A percentile compares a stretch with the other conserved stretches of the same genome.
These are phyloP conservation scores for Phaseolus coccineus DNA, from an alignment of 331 rosid genomes.

Conservation along the genomic window DNA sequence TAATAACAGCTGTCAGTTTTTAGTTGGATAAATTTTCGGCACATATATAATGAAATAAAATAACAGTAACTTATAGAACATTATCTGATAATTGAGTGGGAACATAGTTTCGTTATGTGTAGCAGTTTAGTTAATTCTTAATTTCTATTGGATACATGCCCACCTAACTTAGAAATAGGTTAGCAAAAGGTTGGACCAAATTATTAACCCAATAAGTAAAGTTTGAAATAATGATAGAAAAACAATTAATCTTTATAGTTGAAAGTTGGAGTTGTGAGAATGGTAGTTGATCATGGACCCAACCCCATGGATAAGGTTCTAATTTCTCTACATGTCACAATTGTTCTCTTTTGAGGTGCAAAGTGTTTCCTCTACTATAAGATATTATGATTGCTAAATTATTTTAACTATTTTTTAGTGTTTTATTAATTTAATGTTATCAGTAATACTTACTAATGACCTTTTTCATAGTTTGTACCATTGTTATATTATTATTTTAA, in stretches of 20 bases:
- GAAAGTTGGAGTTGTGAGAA: neutral
- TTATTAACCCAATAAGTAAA: constrained; percentile 15
- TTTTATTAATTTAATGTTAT: too few species aligned
- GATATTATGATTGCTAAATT: too few species aligned
- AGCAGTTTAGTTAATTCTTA: neutral
- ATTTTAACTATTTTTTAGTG: too few species aligned
- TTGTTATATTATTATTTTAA: too few species aligned
- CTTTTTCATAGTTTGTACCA: too few species aligned
- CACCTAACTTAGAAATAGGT: constrained; percentile 29
- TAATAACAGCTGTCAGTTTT: constrained; percentile 8
- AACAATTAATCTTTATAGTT: neutral
- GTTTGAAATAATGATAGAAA: constrained; percentile 25
- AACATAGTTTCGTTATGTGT: neutral
- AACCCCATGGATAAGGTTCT: neutral
- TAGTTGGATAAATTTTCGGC: neutral
- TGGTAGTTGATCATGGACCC: constrained; percentile 6
- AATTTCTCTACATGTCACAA: neutral
- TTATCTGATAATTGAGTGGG: constrained; percentile 21
- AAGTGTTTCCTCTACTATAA: too few species aligned
- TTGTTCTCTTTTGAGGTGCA: neutral
- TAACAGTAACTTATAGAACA: neutral
- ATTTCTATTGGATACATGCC: constrained; percentile 20
- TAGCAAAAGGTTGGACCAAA: constrained; percentile 21
- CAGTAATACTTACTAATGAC: too few species aligned
- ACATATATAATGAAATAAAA: neutral